phyloP scores from a whole-genome alignment of 2,329 filamentous ascomycete species.

The Leptographium galeiforme region DNA sequence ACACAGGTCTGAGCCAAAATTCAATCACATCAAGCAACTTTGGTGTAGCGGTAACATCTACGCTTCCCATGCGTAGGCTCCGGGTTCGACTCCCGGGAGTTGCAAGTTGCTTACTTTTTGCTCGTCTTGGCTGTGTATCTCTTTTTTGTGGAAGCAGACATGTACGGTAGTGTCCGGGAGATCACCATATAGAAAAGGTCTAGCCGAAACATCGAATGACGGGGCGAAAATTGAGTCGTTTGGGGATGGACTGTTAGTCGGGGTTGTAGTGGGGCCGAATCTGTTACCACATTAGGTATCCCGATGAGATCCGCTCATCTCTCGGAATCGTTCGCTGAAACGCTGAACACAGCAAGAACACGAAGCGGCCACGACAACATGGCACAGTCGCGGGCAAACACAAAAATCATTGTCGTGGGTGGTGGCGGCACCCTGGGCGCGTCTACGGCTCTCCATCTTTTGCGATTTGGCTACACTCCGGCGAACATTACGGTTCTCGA shows the following conservation, averaged over 20 bases:
- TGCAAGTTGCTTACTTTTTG: not conserved
- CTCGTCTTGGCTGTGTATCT: not conserved
- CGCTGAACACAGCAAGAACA: too few relatives aligned
- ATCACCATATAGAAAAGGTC: too few relatives aligned
- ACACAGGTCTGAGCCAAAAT: too few relatives aligned
- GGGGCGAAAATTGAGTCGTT: too few relatives aligned
- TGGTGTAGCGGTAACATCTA: conserved; percentile 17
- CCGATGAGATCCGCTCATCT: too few relatives aligned
- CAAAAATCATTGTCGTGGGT: conserved; percentile 3
- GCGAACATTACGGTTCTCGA: conserved; percentile 32
- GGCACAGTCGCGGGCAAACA: not conserved
- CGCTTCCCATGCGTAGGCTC: conserved; percentile 17
- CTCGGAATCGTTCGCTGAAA: too few relatives aligned
- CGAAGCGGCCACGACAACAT: not conserved
- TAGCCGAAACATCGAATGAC: too few relatives aligned
- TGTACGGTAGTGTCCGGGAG: too few relatives aligned
- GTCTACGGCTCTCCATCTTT: conserved; percentile 31
- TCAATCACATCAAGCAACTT: conserved; percentile 10
- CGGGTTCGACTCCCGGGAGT: conserved; percentile 13
- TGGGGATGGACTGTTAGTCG: too few relatives aligned
- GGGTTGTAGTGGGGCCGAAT: too few relatives aligned
- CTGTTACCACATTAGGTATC: too few relatives aligned
- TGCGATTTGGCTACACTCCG: conserved; percentile 26
- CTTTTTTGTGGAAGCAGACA: too few relatives aligned
- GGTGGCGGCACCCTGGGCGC: conserved; percentile 19